Conservation (phyloP, 495 filamentous ascomycete genomes). For the Penicillium canariense region DNA sequence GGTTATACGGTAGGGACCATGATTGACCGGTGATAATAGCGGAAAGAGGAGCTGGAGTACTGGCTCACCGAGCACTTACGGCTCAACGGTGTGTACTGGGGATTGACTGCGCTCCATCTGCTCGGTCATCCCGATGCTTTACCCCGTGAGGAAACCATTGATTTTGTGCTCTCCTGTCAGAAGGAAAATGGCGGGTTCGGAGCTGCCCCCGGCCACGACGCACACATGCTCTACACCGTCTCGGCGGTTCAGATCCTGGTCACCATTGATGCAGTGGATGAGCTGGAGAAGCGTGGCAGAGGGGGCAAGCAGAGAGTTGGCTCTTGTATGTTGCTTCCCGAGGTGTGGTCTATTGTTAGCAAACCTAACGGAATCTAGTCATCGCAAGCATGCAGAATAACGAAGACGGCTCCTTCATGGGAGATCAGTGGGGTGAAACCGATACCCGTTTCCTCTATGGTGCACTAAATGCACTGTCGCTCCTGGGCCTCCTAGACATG, state of each 20-base stretch:
- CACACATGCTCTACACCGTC: constrained; percentile 92
- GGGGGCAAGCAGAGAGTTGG: constrained; percentile 70
- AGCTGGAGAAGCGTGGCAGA: constrained; percentile 65
- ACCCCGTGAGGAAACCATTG: constrained; percentile 75
- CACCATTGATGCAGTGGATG: constrained; percentile 77
- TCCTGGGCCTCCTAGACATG: constrained; percentile 66
- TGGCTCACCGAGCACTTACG: constrained; percentile 96
- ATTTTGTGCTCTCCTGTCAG: constrained; percentile 90
- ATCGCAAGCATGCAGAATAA: constrained; percentile 78
- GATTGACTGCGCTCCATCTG: constrained; percentile 82
- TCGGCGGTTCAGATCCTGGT: constrained; percentile 91
- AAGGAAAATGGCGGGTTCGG: constrained; percentile 87
- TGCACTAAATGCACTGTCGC: constrained; percentile 80
- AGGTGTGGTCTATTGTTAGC: constrained; percentile 10
- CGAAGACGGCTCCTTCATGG: constrained; percentile 80
- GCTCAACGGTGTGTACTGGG: constrained; percentile 95
- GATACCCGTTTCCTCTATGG: constrained; percentile 94
- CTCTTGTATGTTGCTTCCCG: constrained; percentile 55
- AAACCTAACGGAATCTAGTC: constrained; percentile 48
- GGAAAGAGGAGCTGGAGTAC: constrained; percentile 92
- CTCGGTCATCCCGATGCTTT: constrained; percentile 77
- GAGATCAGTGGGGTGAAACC: constrained; percentile 93
- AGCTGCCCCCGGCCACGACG: constrained; percentile 88
- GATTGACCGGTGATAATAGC: constrained; percentile 51
- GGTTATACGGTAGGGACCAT: constrained; percentile 2